Conservation (phyloP, 805 yeast species). For the Cyberlindnera bimundalis region DNA sequence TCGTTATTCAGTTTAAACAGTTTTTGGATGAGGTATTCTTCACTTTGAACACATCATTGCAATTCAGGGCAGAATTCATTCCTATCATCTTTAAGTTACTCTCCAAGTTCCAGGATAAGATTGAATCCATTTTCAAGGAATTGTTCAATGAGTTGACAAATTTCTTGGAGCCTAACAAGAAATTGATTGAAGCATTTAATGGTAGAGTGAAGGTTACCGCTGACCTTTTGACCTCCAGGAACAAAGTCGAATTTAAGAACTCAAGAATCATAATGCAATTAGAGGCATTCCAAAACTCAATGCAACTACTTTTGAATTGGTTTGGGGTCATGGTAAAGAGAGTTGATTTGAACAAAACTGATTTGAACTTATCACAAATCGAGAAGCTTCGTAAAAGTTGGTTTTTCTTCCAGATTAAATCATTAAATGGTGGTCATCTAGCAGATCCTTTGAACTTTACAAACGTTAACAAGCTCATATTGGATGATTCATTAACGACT, state of each 20-base stretch:
- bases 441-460: slow-evolving; percentile 16
- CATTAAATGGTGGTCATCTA: slow-evolving; percentile 15
- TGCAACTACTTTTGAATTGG: slow-evolving; percentile 31
- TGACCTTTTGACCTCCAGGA: slow-evolving; percentile 11
- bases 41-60: slow-evolving; percentile 26
- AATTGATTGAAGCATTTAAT: slow-evolving; percentile 14
- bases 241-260: slow-evolving; percentile 22
- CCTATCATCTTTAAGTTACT: slow-evolving; percentile 24
- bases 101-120: slow-evolving; percentile 22
- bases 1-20: slow-evolving; percentile 22
- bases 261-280: slow-evolving; percentile 32
- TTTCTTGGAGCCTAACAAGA: slow-evolving; percentile 25
- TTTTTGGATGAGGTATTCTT: slow-evolving; percentile 22
- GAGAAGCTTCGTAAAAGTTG: slow-evolving; percentile 35
- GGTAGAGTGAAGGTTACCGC: slow-evolving; percentile 6
- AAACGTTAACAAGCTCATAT: slow-evolving; percentile 18
- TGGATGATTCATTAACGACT: slow-evolving; percentile 19
- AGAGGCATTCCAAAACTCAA: slow-evolving; percentile 37
- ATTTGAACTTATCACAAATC: slow-evolving; percentile 25
- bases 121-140: slow-evolving; percentile 24
- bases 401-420: slow-evolving; percentile 38
- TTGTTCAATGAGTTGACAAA: slow-evolving; percentile 21
- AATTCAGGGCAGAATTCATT: slow-evolving; percentile 27
- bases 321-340: slow-evolving; percentile 15
- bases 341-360: slow-evolving; percentile 26